These are phyloP conservation scores for Blastobotrys malaysiensis DNA, from an alignment of 1,139 yeast genomes.

Conservation along the genomic window DNA sequence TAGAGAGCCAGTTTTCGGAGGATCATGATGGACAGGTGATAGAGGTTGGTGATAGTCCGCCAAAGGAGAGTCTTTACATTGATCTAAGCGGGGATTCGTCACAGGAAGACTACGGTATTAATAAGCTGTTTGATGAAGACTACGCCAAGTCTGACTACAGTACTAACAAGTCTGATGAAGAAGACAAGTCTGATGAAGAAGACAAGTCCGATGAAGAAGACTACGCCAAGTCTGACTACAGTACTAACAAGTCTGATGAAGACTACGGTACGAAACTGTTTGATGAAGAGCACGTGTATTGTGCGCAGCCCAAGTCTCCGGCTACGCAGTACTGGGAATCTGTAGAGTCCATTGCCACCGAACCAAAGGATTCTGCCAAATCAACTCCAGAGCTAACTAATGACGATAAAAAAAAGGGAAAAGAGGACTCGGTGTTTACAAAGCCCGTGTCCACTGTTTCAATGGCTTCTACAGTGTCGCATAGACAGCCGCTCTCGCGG, in stretches of 20 bases:
- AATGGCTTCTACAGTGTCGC: neutral
- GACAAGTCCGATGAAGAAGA: neutral
- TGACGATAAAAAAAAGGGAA: neutral
- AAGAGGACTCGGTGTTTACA: neutral
- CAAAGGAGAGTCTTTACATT: neutral
- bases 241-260: neutral
- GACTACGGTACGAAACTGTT: no score
- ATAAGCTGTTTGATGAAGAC: neutral
- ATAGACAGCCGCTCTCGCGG: neutral
- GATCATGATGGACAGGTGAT: neutral
- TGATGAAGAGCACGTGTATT: conserved; percentile 2
- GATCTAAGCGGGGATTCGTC: neutral
- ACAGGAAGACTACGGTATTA: neutral
- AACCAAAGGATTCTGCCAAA: neutral
- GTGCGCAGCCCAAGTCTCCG: neutral
- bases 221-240: neutral
- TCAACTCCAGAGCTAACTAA: neutral
- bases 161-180: neutral
- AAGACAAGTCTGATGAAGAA: neutral
- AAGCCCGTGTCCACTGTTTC: neutral
- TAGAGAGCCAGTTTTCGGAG: neutral
- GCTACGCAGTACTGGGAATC: neutral
- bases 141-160: neutral
- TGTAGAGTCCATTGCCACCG: neutral
- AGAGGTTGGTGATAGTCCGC: neutral